Evolutionary conservation across 768 basidiomycete genomes (phyloP), one percentile per base, ranked within the genome.

Genomic region (Pulveroboletus sp.): DNA sequence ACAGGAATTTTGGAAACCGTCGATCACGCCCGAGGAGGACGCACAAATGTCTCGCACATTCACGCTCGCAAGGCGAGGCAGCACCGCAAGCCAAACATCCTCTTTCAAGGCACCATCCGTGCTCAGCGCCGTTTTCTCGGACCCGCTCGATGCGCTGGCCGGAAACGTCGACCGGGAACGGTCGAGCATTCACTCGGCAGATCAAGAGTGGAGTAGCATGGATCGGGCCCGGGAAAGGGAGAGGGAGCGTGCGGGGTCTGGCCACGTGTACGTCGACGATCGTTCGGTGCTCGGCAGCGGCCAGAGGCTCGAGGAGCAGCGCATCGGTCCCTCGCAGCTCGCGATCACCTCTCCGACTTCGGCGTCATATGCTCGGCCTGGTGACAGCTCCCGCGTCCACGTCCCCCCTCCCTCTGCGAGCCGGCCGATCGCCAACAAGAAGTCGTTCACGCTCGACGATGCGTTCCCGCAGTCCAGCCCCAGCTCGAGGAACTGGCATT

Each of bases 1-100:
- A 1, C 76, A 73, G 13, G 76, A 78, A 49, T 62, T 79, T 26
- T 80, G 80, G 79, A 76, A 71, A 31, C 78, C 79, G 3, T 60
- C 72, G 0, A 69, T 74, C 17, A 69, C 75, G 1, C 70, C 73
- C 1, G 72, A 75, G 49, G 74, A 79, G 44, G 78, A 77, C 31
- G 63, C 64, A 0, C 59, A 71, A 12, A 60, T 68, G 35, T 71
- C 73, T 2, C 75, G 72, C 45, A 67, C 76, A 5, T 71, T 71
- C 49, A 63, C 67, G 12, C 65, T 79, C 22, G 74, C 73, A 1
- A 63, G 76, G 47, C 71, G 74, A 10, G 72, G 74, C 36, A 82
- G 80, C 51, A 73, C 67, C 6, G 71, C 79, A 12, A 80, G 80
- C 52, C 73, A 71, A 19, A 69, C 71, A n/a, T 78, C 77, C 10